phyloP scores from a whole-genome alignment of 495 filamentous ascomycete species.

The Aspergillus bertholletiae region DNA sequence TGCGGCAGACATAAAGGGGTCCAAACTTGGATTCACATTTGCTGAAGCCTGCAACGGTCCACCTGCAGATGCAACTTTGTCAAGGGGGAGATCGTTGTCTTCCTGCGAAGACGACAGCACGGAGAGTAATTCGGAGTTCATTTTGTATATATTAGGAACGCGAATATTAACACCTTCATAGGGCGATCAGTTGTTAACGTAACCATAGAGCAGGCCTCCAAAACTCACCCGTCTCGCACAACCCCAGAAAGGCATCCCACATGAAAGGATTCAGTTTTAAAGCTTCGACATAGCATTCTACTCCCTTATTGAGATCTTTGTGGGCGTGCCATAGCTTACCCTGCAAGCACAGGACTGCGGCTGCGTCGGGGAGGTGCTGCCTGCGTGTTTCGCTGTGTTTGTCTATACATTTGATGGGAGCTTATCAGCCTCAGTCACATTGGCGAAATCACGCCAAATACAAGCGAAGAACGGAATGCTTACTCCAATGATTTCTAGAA shows the following conservation, averaged over 20 bases:
- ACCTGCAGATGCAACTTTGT: constrained; percentile 34
- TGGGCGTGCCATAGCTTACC: constrained; percentile 84
- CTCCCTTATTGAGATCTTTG: constrained; percentile 74
- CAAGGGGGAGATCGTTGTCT: constrained; percentile 30
- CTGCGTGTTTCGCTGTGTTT: constrained; percentile 64
- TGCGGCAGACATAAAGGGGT: constrained; percentile 46
- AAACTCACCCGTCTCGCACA: constrained; percentile 64
- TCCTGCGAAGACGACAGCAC: constrained; percentile 38
- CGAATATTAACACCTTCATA: constrained; percentile 68
- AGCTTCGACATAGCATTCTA: constrained; percentile 80
- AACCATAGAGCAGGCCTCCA: neutral
- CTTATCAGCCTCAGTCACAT: constrained; percentile 1
- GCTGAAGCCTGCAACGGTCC: constrained; percentile 39
- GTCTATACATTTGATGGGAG: constrained; percentile 39
- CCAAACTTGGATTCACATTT: constrained; percentile 38
- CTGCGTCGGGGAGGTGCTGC: constrained; percentile 73
- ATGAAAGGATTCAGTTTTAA: constrained; percentile 91
- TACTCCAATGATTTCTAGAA: constrained; percentile 67
- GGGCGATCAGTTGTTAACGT: constrained; percentile 21
- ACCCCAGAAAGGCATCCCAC: constrained; percentile 92
- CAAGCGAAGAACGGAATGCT: constrained; percentile 24
- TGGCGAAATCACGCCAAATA: neutral
- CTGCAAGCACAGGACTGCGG: constrained; percentile 73
- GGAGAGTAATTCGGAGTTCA: constrained; percentile 62
- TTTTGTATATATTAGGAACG: constrained; percentile 80